These are phyloP conservation scores for Solanum aculeatissimum DNA, from an alignment of 305 asterid genomes.

Conservation along the genomic window DNA sequence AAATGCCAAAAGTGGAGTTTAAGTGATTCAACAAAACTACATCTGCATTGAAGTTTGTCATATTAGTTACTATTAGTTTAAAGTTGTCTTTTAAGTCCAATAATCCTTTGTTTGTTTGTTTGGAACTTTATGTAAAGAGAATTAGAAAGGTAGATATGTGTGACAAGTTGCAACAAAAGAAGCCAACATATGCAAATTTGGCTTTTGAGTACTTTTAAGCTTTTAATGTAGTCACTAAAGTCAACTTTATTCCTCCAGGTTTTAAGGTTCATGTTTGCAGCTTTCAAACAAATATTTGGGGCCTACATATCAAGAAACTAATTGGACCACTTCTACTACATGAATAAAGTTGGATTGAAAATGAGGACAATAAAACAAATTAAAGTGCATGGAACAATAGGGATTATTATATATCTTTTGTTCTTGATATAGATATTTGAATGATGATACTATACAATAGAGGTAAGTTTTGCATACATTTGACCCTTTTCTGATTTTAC, in stretches of 20 bases:
- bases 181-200: constrained; percentile 11
- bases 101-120: background rate
- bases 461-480: background rate
- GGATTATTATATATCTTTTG: background rate
- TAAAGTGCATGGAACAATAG: background rate
- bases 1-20: constrained; percentile 10
- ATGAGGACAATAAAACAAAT: background rate
- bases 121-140: constrained; percentile 12
- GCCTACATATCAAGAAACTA: background rate
- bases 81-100: background rate
- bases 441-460: background rate
- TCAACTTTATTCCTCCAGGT: background rate
- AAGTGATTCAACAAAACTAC: background rate
- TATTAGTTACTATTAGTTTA: background rate
- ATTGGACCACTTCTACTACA: background rate
- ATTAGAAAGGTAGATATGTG: background rate
- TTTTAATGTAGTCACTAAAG: background rate
- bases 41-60: constrained; percentile 3
- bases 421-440: background rate
- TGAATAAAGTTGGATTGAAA: background rate
- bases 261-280: background rate
- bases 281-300: constrained; percentile 3
- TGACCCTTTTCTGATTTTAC: background rate
- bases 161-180: constrained; percentile 3
- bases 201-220: background rate